phyloP scores from a whole-genome alignment of 2,329 filamentous ascomycete species.

The Tympanopsis confertula region DNA sequence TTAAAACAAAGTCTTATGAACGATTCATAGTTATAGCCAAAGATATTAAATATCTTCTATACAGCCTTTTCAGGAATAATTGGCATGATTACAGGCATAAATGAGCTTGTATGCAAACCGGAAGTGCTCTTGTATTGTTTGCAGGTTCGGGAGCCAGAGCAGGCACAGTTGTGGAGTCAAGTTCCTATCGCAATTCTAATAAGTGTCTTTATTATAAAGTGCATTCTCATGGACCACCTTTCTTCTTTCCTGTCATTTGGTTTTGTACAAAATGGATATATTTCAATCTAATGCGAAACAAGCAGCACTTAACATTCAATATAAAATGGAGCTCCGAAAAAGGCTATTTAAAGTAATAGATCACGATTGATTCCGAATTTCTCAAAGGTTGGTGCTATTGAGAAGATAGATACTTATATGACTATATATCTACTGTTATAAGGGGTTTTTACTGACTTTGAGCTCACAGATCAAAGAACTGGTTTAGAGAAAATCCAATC shows the following conservation, averaged over 20 bases:
- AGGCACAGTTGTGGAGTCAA: not conserved
- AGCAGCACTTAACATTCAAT: not conserved
- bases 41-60: not conserved
- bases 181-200: not conserved
- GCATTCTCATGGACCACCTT: too few species aligned
- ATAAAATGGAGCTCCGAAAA: not conserved
- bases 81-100: not conserved
- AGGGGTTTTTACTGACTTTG: not conserved
- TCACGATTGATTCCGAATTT: not conserved
- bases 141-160: not conserved
- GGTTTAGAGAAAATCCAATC: not conserved
- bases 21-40: not conserved
- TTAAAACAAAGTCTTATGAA: not conserved
- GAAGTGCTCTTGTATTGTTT: not conserved
- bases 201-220: conserved; percentile 1
- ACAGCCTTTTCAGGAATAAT: not conserved
- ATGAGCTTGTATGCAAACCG: not conserved
- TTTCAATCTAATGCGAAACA: too few species aligned
- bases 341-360: not conserved
- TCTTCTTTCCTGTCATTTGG: too few species aligned
- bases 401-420: not conserved
- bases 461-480: not conserved
- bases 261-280: too few species aligned
- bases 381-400: not conserved
- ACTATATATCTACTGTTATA: not conserved